These are phyloP conservation scores for Tolypocladium nubicola DNA, from an alignment of 2,329 filamentous ascomycete genomes.

Conservation along the genomic window DNA sequence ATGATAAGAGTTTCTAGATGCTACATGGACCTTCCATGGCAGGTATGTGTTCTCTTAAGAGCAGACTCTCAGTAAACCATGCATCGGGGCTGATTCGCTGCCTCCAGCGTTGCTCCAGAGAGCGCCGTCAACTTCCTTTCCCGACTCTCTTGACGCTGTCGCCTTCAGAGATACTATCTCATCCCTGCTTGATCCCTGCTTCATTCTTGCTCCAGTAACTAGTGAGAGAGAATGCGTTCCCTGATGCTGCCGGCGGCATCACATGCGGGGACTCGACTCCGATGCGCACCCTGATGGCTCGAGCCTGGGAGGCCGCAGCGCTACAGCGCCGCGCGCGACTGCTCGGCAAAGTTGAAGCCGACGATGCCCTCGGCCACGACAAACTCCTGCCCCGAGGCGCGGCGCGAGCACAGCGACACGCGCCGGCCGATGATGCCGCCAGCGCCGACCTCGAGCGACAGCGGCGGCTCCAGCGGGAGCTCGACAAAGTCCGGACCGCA, in stretches of 20 bases:
- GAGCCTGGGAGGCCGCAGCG: background rate
- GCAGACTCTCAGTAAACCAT: background rate
- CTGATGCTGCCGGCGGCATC: background rate
- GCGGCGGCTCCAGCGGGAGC: slow-evolving; percentile 22
- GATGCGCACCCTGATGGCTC: background rate
- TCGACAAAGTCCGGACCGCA: slow-evolving; percentile 16
- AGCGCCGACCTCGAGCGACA: slow-evolving; percentile 32
- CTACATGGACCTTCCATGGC: background rate
- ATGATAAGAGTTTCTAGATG: no score
- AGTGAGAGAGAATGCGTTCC: background rate
- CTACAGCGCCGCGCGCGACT: background rate
- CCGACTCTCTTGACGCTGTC: background rate
- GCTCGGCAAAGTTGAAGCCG: slow-evolving; percentile 30
- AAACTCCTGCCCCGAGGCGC: slow-evolving; percentile 11
- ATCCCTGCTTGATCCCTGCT: no score
- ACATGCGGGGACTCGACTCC: background rate
- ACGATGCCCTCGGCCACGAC: slow-evolving; percentile 39
- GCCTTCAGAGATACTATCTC: background rate
- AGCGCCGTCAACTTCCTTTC: background rate
- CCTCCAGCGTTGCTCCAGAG: background rate
- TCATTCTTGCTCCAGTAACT: background rate
- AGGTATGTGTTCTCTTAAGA: no score
- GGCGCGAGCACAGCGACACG: slow-evolving; percentile 27
- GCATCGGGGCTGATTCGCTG: background rate
- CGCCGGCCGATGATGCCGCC: slow-evolving; percentile 38